Evolutionary conservation across 1,139 yeast species (phyloP).

Genomic region (Hanseniaspora gamundiae): DNA sequence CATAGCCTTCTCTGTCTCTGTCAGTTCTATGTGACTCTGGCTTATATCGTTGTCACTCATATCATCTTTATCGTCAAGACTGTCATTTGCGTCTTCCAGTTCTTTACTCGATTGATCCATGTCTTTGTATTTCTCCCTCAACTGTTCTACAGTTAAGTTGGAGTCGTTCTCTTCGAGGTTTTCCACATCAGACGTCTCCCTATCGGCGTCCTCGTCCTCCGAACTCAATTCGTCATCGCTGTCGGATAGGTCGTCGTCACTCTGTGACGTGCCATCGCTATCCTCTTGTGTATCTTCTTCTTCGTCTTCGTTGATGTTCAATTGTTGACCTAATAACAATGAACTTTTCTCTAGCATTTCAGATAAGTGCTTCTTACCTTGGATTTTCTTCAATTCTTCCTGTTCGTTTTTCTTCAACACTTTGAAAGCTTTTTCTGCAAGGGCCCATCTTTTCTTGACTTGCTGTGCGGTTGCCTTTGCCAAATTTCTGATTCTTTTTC

Average conservation of each 20-base stretch:
- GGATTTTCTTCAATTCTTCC: slow-evolving; percentile 57
- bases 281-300: not conserved
- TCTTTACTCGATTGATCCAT: slow-evolving; percentile 22
- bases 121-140: slow-evolving; percentile 50
- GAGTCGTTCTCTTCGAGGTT: slow-evolving; percentile 32
- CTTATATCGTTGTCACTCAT: no score
- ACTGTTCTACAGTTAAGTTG: slow-evolving; percentile 51
- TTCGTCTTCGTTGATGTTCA: slow-evolving; percentile 26
- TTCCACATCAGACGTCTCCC: no score
- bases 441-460: slow-evolving; percentile 80
- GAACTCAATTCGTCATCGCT: slow-evolving; percentile 9
- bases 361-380: slow-evolving; percentile 80
- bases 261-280: not conserved
- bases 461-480: slow-evolving; percentile 76
- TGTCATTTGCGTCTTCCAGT: slow-evolving; percentile 15
- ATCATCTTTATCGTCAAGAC: no score
- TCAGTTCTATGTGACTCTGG: not conserved
- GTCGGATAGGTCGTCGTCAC: not conserved
- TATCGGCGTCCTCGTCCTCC: not conserved
- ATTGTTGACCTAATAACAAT: slow-evolving; percentile 75
- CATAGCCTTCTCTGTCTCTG: not conserved
- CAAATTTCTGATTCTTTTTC: slow-evolving; percentile 49
- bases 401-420: slow-evolving; percentile 40
- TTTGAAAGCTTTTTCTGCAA: slow-evolving; percentile 68
- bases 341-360: slow-evolving; percentile 89